These are phyloP conservation scores for Pseudogymnoascus verrucosus DNA, from an alignment of 2,329 filamentous ascomycete genomes.

Conservation along the genomic window DNA sequence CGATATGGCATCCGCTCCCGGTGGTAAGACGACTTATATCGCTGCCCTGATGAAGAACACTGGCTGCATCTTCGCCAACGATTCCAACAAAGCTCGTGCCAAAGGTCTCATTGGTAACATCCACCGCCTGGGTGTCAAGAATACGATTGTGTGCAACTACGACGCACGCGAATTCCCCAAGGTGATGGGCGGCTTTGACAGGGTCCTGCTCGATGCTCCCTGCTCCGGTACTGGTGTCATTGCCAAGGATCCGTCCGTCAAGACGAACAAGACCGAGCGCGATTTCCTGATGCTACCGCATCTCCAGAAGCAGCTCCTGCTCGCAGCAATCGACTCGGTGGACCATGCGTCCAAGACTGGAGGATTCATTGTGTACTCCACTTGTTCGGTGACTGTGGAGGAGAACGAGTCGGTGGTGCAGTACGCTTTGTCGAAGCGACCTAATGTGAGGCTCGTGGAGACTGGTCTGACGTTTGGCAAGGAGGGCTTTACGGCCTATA, in stretches of 20 bases:
- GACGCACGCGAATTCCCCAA: constrained; percentile 90
- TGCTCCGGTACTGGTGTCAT: constrained; percentile 98
- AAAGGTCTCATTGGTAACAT: constrained; percentile 98
- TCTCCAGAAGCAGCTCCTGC: constrained; percentile 85
- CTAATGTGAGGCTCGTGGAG: constrained; percentile 89
- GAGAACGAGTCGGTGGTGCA: constrained; percentile 92
- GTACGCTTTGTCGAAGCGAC: constrained; percentile 83
- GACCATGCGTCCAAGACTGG: constrained; percentile 88
- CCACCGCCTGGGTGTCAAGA: constrained; percentile 86
- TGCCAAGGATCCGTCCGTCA: constrained; percentile 90
- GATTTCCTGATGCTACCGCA: constrained; percentile 93
- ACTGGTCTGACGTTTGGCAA: constrained; percentile 85
- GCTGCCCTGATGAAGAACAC: constrained; percentile 98
- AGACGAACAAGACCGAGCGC: constrained; percentile 94
- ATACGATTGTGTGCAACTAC: constrained; percentile 92
- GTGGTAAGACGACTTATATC: constrained; percentile 93
- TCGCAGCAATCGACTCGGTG: constrained; percentile 89
- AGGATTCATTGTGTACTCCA: constrained; percentile 94
- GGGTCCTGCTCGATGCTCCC: constrained; percentile 87
- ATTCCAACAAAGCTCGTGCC: constrained; percentile 84
- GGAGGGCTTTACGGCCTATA: constrained; percentile 84
- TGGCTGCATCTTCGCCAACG: constrained; percentile 90
- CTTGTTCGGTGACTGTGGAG: constrained; percentile 88
- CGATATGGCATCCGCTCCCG: constrained; percentile 88
- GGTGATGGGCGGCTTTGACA: constrained; percentile 91